Conservation (phyloP, 495 filamentous ascomycete species). For the Penicillium maclennaniae region DNA sequence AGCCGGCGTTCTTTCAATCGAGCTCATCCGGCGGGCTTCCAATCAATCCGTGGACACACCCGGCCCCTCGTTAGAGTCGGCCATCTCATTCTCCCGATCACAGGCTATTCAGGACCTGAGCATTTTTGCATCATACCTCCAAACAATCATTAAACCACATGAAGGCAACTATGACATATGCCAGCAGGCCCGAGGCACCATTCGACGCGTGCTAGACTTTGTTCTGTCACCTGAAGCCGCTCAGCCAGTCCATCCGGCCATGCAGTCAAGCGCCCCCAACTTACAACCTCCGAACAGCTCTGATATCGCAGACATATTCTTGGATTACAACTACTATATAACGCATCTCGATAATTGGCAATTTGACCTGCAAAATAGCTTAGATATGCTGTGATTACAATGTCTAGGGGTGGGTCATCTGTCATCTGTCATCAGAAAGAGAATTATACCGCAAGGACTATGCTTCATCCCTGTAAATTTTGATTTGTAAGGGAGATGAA, state of each 20-base stretch:
- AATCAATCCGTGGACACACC: not conserved
- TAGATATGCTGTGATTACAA: constrained; percentile 1
- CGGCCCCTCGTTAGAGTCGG: not conserved
- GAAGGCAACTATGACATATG: constrained; percentile 23
- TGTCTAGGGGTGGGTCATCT: no score
- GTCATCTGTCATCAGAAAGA: no score
- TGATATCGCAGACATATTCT: not conserved
- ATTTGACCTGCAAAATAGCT: constrained; percentile 2
- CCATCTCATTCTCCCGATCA: constrained; percentile 40
- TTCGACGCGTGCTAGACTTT: constrained; percentile 26
- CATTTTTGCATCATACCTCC: constrained; percentile 39
- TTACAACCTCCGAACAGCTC: not conserved
- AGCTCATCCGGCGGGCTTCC: constrained; percentile 39
- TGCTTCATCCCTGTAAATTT: no score
- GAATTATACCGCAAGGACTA: no score
- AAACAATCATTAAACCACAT: constrained; percentile 13
- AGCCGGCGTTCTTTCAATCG: constrained; percentile 53
- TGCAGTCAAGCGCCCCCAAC: not conserved
- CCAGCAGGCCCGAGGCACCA: constrained; percentile 16
- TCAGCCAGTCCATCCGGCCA: no score
- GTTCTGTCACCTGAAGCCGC: constrained; percentile 15
- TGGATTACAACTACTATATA: constrained; percentile 8
- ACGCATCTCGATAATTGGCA: constrained; percentile 9
- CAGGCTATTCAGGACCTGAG: constrained; percentile 59
- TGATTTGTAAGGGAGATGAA: no score